Conservation (phyloP, 306 rosid species). For the Albizia julibrissin region DNA sequence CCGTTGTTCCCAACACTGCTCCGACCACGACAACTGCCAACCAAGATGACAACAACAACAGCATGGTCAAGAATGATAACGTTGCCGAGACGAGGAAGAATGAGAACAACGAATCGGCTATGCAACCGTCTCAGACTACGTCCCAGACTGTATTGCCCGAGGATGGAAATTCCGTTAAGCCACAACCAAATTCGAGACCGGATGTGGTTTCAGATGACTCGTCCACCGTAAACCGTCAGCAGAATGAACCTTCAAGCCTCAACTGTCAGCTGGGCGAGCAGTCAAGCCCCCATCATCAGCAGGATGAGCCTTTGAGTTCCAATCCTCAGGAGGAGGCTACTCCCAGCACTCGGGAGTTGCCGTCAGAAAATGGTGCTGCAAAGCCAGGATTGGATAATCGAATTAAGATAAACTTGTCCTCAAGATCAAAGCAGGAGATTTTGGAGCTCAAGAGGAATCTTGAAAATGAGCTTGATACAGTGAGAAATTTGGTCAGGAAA, state of each 20-base stretch:
- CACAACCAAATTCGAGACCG: slow-evolving; percentile 35
- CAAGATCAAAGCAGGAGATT: slow-evolving; percentile 59
- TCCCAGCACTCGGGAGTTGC: slow-evolving; percentile 26
- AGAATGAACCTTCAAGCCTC: background rate
- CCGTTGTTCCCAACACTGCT: slow-evolving; percentile 9
- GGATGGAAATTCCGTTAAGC: slow-evolving; percentile 40
- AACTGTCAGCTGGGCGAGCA: background rate
- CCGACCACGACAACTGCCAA: background rate
- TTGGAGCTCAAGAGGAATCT: slow-evolving; percentile 64
- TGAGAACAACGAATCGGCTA: slow-evolving; percentile 18
- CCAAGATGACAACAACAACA: background rate
- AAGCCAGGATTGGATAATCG: slow-evolving; percentile 43
- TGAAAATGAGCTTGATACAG: slow-evolving; percentile 57
- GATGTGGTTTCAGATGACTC: slow-evolving; percentile 55
- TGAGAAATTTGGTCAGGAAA: slow-evolving; percentile 69
- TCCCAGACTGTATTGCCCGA: slow-evolving; percentile 27
- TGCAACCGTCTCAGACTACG: slow-evolving; percentile 23
- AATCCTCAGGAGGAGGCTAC: background rate
- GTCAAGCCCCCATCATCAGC: background rate
- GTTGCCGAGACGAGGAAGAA: slow-evolving; percentile 26
- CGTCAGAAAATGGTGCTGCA: slow-evolving; percentile 48
- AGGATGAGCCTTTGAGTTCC: slow-evolving; percentile 28
- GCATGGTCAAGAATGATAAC: slow-evolving; percentile 6
- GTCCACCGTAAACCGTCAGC: slow-evolving; percentile 36
- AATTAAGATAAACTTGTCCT: slow-evolving; percentile 39